phyloP scores from a whole-genome alignment of 108 stramenopile species.

The Nitzschia palea region DNA sequence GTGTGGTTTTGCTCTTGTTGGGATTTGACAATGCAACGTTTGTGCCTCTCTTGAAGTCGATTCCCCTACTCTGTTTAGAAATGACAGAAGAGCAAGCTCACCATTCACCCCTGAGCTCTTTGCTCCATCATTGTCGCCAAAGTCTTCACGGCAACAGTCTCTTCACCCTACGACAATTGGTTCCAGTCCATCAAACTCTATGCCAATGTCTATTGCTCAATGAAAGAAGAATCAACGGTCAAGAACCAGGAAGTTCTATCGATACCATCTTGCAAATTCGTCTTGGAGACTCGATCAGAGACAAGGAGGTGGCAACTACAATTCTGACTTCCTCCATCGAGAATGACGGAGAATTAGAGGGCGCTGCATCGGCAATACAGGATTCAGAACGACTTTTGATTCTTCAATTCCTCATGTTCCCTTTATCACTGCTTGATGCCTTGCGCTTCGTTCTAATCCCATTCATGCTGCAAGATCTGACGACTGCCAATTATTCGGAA shows the following conservation, averaged over 20 bases:
- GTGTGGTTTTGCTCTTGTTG: too few relatives aligned
- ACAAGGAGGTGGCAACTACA: too few relatives aligned
- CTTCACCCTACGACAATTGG: constrained; percentile 3
- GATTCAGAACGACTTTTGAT: constrained; percentile 10
- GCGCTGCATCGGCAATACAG: background rate
- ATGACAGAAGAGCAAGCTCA: too few relatives aligned
- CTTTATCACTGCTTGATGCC: constrained; percentile 2
- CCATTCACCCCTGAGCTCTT: background rate
- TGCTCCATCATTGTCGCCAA: background rate
- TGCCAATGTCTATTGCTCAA: background rate
- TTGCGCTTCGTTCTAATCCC: constrained; percentile 14
- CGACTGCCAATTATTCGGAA: background rate
- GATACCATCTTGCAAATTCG: background rate
- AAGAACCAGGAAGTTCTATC: background rate
- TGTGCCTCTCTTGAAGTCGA: too few relatives aligned
- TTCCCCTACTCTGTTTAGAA: too few relatives aligned
- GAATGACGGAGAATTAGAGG: background rate
- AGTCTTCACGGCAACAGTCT: constrained; percentile 6
- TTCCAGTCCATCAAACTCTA: constrained; percentile 12
- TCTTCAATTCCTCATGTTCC: constrained; percentile 6
- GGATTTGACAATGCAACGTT: too few relatives aligned
- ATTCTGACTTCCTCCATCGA: background rate
- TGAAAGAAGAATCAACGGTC: background rate
- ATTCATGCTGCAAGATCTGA: background rate
- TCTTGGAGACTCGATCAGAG: background rate